phyloP scores from a whole-genome alignment of 148 eudicot genomes.

The Agrostemma githago region DNA sequence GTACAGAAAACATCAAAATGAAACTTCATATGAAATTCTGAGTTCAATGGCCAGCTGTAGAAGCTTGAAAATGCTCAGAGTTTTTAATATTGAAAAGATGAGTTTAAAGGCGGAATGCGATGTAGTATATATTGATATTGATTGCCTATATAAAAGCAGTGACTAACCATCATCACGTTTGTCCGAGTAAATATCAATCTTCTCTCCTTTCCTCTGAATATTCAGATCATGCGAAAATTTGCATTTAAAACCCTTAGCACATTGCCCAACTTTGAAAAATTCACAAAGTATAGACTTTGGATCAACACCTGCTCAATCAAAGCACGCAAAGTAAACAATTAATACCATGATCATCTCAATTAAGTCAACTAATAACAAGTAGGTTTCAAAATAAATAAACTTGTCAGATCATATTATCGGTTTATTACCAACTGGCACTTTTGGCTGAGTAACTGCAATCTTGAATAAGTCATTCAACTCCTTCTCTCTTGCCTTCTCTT shows the following conservation, averaged over 20 bases:
- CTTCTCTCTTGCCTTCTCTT: slow-evolving; percentile 74
- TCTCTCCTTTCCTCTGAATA: slow-evolving; percentile 83
- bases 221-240: slow-evolving; percentile 86
- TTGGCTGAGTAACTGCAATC: slow-evolving; percentile 85
- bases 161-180: slow-evolving; percentile 63
- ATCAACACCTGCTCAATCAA: slow-evolving; percentile 70
- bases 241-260: slow-evolving; percentile 92
- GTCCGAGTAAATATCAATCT: slow-evolving; percentile 71
- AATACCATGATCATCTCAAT: slow-evolving; percentile 2
- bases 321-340: slow-evolving; percentile 20
- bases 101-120: background rate
- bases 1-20: background rate
- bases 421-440: slow-evolving; percentile 76
- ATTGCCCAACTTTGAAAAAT: slow-evolving; percentile 83
- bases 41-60: background rate
- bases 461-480: slow-evolving; percentile 82
- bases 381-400: background rate
- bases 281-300: slow-evolving; percentile 89
- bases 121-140: background rate
- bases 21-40: background rate
- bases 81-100: background rate
- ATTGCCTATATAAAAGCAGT: background rate
- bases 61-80: background rate
- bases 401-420: background rate
- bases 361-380: background rate